Base-by-base conservation (phyloP, 176 grass and related monocot genomes). In the Secale cereale region DNA sequence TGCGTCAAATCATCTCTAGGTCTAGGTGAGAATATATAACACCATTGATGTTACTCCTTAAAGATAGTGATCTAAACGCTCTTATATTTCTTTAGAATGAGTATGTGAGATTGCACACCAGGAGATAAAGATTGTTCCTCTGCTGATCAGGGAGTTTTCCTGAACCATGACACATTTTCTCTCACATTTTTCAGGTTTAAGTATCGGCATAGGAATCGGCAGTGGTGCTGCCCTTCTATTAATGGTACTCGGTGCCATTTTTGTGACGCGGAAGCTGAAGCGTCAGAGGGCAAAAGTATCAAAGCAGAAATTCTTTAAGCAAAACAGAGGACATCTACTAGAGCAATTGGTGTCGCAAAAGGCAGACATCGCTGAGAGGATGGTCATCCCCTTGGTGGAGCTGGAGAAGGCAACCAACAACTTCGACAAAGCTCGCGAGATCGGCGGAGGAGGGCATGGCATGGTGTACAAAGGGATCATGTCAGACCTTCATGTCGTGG, bases 381-480 rank as follows among this genome's bases (percentile, higher is more conserved):
- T 88, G 79, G 81, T 90, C 8, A 84, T 89, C 56, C 77, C 77
- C 25, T 76, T 87, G 56, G 80, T 20, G 30, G 91, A 92, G 8
- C 80, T 90, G 0, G 80, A 92, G 60, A 89, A 90, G 59, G 72
- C 72, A 3, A 85, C 82, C 4, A 79, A 85, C 65, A 85, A 45
- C 52, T 85, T 85, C 1, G 75, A 85, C 26, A 25, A 70, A 31
- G 23, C 33, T 2, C 83, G 75, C 7, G 74, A 85, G 64, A 35
- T 93, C 2, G 88, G 81, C 7, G 40, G 71, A 19, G 91, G 91
- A 5, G 88, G 91, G 6, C 91, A 93, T 0, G 91, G 88, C 6
- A 80, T 74, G 0, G 88, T 90, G 2, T 88, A 93, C 56, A 93
- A 93, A 39, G 91, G 91, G 11, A 93, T 93, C 41, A 59, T 90